phyloP scores from a whole-genome alignment of 768 basidiomycete species.

The Lactarius deliciosus region DNA sequence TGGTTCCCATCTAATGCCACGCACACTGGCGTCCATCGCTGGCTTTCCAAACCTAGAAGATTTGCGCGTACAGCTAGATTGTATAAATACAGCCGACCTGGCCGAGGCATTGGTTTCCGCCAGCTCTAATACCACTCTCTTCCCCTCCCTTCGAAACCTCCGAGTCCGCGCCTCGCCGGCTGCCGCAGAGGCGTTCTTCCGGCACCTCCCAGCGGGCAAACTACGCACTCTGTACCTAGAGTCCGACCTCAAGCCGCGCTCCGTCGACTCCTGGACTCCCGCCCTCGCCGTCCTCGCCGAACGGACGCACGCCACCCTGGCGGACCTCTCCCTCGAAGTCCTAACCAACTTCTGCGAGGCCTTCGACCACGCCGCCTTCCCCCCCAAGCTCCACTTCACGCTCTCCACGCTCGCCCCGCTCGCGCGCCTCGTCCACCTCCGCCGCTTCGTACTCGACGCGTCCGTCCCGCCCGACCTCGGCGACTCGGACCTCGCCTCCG shows the following conservation, averaged over 20 bases:
- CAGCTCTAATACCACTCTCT: slow-evolving; percentile 12
- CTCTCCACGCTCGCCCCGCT: slow-evolving; percentile 34
- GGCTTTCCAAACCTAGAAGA: slow-evolving; percentile 27
- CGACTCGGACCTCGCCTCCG: slow-evolving; percentile 32
- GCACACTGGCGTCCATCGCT: slow-evolving; percentile 26
- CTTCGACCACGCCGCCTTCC: slow-evolving; percentile 21
- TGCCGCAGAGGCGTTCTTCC: slow-evolving; percentile 21
- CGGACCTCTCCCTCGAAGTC: slow-evolving; percentile 25
- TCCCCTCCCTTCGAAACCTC: slow-evolving; percentile 26
- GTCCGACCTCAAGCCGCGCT: slow-evolving; percentile 29
- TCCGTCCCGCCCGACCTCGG: slow-evolving; percentile 33
- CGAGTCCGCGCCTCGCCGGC: slow-evolving; percentile 25
- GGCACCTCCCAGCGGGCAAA: slow-evolving; percentile 19
- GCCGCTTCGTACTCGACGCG: slow-evolving; percentile 32
- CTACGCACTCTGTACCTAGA: slow-evolving; percentile 26
- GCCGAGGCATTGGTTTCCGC: slow-evolving; percentile 15
- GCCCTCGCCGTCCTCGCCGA: slow-evolving; percentile 27
- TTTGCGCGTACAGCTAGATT: slow-evolving; percentile 28
- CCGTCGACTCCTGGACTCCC: slow-evolving; percentile 29
- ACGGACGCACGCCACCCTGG: slow-evolving; percentile 17
- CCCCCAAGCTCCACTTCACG: slow-evolving; percentile 31
- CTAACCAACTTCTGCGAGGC: slow-evolving; percentile 30
- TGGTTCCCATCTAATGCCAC: slow-evolving; percentile 26
- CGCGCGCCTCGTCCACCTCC: slow-evolving; percentile 31
- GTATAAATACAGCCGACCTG: slow-evolving; percentile 18